phyloP scores from a whole-genome alignment of 1,284 basidiomycete genomes.

The Salmacisia buchloeana region DNA sequence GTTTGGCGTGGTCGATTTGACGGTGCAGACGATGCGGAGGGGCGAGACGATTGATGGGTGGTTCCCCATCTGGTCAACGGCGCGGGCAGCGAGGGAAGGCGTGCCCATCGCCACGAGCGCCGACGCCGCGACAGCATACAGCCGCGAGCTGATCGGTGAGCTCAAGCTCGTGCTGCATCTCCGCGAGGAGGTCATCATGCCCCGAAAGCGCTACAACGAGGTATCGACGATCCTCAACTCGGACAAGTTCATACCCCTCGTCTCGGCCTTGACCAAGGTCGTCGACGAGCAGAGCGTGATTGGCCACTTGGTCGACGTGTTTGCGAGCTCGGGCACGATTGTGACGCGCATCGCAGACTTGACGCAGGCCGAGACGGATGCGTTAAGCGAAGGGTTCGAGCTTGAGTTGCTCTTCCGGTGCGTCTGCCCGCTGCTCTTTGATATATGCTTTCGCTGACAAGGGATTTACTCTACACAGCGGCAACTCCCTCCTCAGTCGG shows the following conservation, averaged over 20 bases:
- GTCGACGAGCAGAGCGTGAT: slow-evolving; percentile 34
- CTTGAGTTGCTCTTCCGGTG: slow-evolving; percentile 36
- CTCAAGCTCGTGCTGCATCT: slow-evolving; percentile 26
- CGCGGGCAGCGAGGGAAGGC: slow-evolving; percentile 11
- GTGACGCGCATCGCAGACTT: slow-evolving; percentile 25
- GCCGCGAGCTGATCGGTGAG: slow-evolving; percentile 32
- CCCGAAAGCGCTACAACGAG: slow-evolving; percentile 29
- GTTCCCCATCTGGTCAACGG: slow-evolving; percentile 38
- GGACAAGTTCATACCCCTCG: slow-evolving; percentile 16
- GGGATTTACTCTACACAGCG: slow-evolving; percentile 7
- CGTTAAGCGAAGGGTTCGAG: slow-evolving; percentile 25
- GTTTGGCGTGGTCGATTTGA: slow-evolving; percentile 35
- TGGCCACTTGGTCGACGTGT: slow-evolving; percentile 31
- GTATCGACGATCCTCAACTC: slow-evolving; percentile 22
- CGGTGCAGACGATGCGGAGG: slow-evolving; percentile 34
- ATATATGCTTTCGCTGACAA: neutral
- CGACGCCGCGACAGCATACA: slow-evolving; percentile 11
- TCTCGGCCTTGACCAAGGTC: slow-evolving; percentile 21
- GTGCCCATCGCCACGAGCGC: slow-evolving; percentile 14
- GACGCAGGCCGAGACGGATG: slow-evolving; percentile 26
- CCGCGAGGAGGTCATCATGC: slow-evolving; percentile 30
- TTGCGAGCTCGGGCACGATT: slow-evolving; percentile 32
- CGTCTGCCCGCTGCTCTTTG: neutral
- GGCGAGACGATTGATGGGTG: slow-evolving; percentile 41
- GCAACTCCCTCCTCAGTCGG: slow-evolving; percentile 37